Evolutionary conservation across 768 basidiomycete genomes (phyloP).

Genomic region (Psilocybe cyanescens): DNA sequence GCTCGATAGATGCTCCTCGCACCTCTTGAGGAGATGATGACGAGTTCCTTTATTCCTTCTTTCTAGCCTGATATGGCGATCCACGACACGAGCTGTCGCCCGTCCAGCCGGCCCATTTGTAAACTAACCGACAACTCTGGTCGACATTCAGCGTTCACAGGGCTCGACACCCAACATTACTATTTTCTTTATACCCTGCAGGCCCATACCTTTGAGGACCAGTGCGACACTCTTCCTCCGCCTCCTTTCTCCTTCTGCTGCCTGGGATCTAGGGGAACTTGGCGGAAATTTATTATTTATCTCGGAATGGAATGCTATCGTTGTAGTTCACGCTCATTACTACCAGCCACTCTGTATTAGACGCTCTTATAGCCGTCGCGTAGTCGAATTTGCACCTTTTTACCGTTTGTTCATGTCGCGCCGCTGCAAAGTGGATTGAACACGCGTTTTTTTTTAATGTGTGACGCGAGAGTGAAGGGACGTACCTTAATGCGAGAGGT

Average conservation of each 20-base stretch:
- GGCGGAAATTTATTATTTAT: constrained; percentile 21
- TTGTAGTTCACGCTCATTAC: constrained; percentile 16
- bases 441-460: too few species aligned
- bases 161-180: constrained; percentile 8
- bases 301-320: constrained; percentile 8
- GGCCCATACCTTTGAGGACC: constrained; percentile 24
- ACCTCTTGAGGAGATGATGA: not conserved
- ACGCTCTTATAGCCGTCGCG: constrained; percentile 19
- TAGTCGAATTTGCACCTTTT: constrained; percentile 8
- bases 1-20: constrained; percentile 52
- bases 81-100: not conserved
- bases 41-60: not conserved
- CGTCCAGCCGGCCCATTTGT: constrained; percentile 7
- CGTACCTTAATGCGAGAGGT: constrained; percentile 68
- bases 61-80: not conserved
- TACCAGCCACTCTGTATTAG: constrained; percentile 19
- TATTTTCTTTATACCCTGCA: constrained; percentile 23
- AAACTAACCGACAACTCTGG: constrained; percentile 10
- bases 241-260: not conserved
- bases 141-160: not conserved
- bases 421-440: not conserved
- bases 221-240: not conserved
- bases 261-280: constrained; percentile 1
- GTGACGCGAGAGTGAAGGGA: not conserved
- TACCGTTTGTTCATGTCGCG: not conserved